Evolutionary conservation across 805 yeast species (phyloP).

Genomic region (Cyberlindnera euphorbiiphila): DNA sequence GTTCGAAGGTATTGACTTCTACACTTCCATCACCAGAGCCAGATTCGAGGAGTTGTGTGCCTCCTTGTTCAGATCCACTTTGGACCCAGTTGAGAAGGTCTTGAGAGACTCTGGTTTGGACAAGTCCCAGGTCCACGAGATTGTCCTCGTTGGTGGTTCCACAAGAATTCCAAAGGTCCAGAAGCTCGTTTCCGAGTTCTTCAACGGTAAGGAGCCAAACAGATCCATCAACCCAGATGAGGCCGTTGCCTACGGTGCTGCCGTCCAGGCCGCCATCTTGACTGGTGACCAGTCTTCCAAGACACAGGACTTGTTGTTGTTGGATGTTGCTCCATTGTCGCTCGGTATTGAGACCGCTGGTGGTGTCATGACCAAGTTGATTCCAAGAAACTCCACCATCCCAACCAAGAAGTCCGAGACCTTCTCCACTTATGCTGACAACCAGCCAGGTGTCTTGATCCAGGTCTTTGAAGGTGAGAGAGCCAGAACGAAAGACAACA

Average conservation of each 20-base stretch:
- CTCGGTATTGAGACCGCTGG: slow-evolving; percentile 99
- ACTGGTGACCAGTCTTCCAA: slow-evolving; percentile 95
- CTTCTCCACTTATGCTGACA: slow-evolving; percentile 95
- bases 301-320: slow-evolving; percentile 90
- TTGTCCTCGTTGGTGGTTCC: slow-evolving; percentile 96
- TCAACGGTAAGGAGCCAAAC: slow-evolving; percentile 97
- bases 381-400: slow-evolving; percentile 94
- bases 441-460: slow-evolving; percentile 97
- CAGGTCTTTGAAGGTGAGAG: slow-evolving; percentile 99
- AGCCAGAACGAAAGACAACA: slow-evolving; percentile 93
- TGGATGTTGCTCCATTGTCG: slow-evolving; percentile 97
- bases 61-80: slow-evolving; percentile 87
- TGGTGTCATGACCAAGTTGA: slow-evolving; percentile 98
- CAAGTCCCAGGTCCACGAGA: slow-evolving; percentile 86
- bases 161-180: slow-evolving; percentile 98
- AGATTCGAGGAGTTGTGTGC: slow-evolving; percentile 96
- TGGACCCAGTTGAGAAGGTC: slow-evolving; percentile 94
- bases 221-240: slow-evolving; percentile 97
- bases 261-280: slow-evolving; percentile 95
- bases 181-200: slow-evolving; percentile 92
- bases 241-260: slow-evolving; percentile 99
- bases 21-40: slow-evolving; percentile 94
- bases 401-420: slow-evolving; percentile 97
- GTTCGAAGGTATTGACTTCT: slow-evolving; percentile 93
- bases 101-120: slow-evolving; percentile 86